phyloP scores from a whole-genome alignment of 495 filamentous ascomycete species.

The Xylaria intraflava region DNA sequence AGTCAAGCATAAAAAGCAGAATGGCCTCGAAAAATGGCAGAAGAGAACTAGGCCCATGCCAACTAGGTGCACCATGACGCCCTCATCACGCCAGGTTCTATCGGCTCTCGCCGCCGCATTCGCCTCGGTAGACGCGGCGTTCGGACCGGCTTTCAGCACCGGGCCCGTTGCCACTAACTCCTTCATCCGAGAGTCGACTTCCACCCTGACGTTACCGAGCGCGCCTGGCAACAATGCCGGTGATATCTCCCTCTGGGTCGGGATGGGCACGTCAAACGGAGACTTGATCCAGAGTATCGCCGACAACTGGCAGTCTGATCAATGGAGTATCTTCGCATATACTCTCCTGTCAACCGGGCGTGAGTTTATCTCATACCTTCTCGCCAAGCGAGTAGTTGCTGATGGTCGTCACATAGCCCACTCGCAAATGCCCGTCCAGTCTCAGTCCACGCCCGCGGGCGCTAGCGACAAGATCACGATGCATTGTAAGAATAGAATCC shows the following conservation, averaged over 20 bases:
- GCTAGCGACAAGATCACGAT: constrained; percentile 27
- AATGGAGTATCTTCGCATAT: constrained; percentile 17
- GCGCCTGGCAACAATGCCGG: not conserved
- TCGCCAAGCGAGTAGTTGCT: too few relatives aligned
- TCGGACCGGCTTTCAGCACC: not conserved
- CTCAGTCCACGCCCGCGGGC: constrained; percentile 15
- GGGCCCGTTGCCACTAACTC: not conserved
- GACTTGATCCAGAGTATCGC: constrained; percentile 35
- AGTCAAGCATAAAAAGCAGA: not conserved
- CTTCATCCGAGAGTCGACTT: constrained; percentile 1
- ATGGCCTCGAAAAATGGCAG: too few relatives aligned
- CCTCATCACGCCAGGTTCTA: too few relatives aligned
- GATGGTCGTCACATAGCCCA: not conserved
- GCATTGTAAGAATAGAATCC: constrained; percentile 9
- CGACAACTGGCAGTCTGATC: constrained; percentile 22
- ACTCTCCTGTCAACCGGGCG: not conserved
- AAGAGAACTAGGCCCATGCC: too few relatives aligned
- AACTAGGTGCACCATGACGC: too few relatives aligned
- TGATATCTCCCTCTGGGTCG: not conserved
- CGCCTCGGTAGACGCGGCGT: not conserved
- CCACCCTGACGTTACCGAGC: not conserved
- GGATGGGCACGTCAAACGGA: constrained; percentile 28
- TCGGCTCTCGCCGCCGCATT: too few relatives aligned
- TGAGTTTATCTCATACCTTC: not conserved
- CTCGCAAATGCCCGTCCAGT: constrained; percentile 28